Evolutionary conservation across 208 protist genomes (phyloP).

Genomic region (Leishmania tarentolae): DNA sequence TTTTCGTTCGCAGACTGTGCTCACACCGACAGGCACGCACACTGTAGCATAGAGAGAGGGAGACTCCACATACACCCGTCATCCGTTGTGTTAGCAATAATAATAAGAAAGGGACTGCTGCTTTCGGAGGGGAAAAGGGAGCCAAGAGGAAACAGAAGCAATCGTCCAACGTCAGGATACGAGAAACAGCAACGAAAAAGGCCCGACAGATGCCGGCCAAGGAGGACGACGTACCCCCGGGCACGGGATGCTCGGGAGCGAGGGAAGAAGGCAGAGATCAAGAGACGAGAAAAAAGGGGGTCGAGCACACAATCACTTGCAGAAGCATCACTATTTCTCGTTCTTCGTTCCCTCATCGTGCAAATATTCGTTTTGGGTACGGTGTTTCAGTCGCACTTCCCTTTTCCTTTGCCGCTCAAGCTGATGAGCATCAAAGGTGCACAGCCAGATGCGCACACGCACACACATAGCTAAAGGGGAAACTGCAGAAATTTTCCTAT

Average conservation of each 20-base stretch:
- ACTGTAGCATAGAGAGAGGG: background rate
- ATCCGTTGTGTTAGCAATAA: background rate
- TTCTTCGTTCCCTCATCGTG: background rate
- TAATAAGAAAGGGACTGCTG: background rate
- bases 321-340: background rate
- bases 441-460: background rate
- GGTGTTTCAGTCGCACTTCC: too few relatives aligned
- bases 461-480: background rate
- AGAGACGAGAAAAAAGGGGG: background rate
- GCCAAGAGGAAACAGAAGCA: background rate
- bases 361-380: background rate
- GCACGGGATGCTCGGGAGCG: background rate
- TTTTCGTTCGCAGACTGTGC: background rate
- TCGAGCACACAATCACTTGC: background rate
- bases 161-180: background rate
- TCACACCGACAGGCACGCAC: background rate
- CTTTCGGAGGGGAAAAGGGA: background rate
- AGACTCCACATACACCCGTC: background rate
- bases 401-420: background rate
- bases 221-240: background rate
- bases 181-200: background rate
- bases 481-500: background rate
- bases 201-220: background rate
- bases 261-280: background rate
- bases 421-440: background rate